phyloP scores from a whole-genome alignment of 1,284 basidiomycete species.

The Fistulinella cinereoalba region DNA sequence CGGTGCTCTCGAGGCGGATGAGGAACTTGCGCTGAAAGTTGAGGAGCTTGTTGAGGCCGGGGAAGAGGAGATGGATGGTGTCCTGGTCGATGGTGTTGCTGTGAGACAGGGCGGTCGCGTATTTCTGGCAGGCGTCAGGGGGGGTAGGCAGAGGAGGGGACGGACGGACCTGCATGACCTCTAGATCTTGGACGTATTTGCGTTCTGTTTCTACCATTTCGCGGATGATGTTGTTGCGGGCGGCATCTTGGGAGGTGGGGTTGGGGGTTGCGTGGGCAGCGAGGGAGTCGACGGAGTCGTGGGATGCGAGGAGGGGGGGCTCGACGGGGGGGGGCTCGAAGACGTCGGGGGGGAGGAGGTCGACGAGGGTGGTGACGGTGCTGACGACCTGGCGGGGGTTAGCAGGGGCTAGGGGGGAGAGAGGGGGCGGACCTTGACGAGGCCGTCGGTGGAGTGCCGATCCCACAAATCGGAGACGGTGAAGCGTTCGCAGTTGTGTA shows the following conservation, averaged over 20 bases:
- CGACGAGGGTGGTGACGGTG: slow-evolving; percentile 87
- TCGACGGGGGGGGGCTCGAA: slow-evolving; percentile 67
- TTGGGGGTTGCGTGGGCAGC: slow-evolving; percentile 40
- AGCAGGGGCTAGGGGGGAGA: not conserved
- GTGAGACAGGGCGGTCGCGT: slow-evolving; percentile 75
- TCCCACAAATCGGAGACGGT: slow-evolving; percentile 89
- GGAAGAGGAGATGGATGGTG: slow-evolving; percentile 94
- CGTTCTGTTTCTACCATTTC: slow-evolving; percentile 94
- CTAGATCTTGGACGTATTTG: slow-evolving; percentile 97
- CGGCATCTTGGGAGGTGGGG: slow-evolving; percentile 56
- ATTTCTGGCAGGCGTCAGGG: slow-evolving; percentile 55
- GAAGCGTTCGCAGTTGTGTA: slow-evolving; percentile 67
- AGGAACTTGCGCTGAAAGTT: slow-evolving; percentile 98
- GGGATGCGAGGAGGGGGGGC: slow-evolving; percentile 50
- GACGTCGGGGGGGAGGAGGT: slow-evolving; percentile 72
- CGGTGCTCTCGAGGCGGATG: slow-evolving; percentile 87
- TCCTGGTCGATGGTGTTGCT: slow-evolving; percentile 88
- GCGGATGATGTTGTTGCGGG: slow-evolving; percentile 75
- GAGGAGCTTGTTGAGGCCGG: slow-evolving; percentile 91
- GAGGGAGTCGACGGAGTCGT: slow-evolving; percentile 61
- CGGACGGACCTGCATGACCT: slow-evolving; percentile 84
- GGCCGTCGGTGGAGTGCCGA: slow-evolving; percentile 88
- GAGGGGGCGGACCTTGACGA: slow-evolving; percentile 79
- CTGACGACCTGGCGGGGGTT: slow-evolving; percentile 67
- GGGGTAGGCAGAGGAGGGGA: slow-evolving; percentile 4